Evolutionary conservation across 2,329 filamentous ascomycete genomes (phyloP), one percentile per base, ranked within the genome.

Genomic region (Hypoxylon sp.): DNA sequence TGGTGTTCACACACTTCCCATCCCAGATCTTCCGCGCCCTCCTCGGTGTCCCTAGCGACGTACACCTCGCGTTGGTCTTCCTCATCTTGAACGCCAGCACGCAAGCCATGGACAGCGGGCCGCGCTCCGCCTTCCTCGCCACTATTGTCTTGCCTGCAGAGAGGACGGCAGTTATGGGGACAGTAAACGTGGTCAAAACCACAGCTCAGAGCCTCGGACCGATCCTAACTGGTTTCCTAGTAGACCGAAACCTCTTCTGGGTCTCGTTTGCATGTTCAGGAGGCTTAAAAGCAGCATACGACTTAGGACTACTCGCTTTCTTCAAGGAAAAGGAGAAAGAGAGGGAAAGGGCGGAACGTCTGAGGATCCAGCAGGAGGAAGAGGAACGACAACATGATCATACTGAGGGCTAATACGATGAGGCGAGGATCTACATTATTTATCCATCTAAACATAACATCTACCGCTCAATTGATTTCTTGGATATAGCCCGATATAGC

Each of bases 1-100:
- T 93, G 91, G 90, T 92, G 7, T 91, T 92, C 74, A 92, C 91
- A 0, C 91, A 93, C 72, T 81, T 93, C 0, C 91, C 91, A 0
- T 92, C 90, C 0, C 83, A 91, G 6, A 79, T 93, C 27, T 90
- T 89, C 70, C 84, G 93, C 1, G 82, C 87, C 13, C 78, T 93
- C 19, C 87, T 93, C 21, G 87, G 89, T 0, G 73, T 90, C 0
- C 88, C 89, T 0, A 77, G 81, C 19, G 81, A 83, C 2, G 79
- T 89, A 0, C 81, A 81, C 10, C 67, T 89, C 4, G 85, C 90
- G 0, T 82, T 92, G 50, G 77, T 83, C 0, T 87, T 93, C 62
- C 81, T 93, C 10, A 77, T 91, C 15, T 81, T 91, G 10, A 86
- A 91, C 6, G 84, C 90, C 0, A 88, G 86, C 67, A 86, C 87